Evolutionary conservation across 1,284 basidiomycete species (phyloP), one percentile per base, ranked within the genome.

Genomic region (Ustilago sp.): DNA sequence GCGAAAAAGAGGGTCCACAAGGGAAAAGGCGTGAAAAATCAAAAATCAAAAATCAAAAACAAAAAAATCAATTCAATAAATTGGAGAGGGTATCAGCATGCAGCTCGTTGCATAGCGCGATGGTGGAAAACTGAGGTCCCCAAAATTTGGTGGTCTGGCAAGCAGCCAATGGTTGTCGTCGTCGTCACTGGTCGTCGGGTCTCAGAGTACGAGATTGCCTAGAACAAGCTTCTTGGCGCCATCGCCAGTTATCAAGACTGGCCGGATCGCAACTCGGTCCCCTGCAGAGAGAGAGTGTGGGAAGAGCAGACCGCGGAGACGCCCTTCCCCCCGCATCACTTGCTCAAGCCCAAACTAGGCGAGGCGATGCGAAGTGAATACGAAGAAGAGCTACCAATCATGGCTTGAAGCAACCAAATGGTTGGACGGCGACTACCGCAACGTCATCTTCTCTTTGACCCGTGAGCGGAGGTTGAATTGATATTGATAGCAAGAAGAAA

Each of bases 61-160:
- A 19, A 57, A 19, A 19, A 19, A 19, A 19, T 1, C 19, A 39
- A 28, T 3, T 53, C 56, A 39, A 47, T 59, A 55, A 52, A 59
- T 52, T 53, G 59, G 55, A 45, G n/a, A 32, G 15, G 48, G 48
- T 50, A 64, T 72, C 69, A 72, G 69, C 60, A 63, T 71, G 69
- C 69, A 66, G 69, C 19, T 60, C 55, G 7, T 41, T 62, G 63
- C 63, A 65, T 62, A 9, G 48, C 48, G n/a, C 52, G 34, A 51
- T 59, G 35, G 28, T 50, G 48, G 48, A 50, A 31, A 54, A 43
- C 19, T 9, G 23, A 52, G 39, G 35, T 19, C 59, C 50, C 54
- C 53, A n/a, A 43, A 63, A 55, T 28, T 19, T 6, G n/a, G 23
- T 31, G 28, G 15, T 17, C 23, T 45, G 8, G 23, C 9, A 17